Evolutionary conservation across 2,329 filamentous ascomycete genomes (phyloP).

Genomic region (Chaetomiaceae sp.): DNA sequence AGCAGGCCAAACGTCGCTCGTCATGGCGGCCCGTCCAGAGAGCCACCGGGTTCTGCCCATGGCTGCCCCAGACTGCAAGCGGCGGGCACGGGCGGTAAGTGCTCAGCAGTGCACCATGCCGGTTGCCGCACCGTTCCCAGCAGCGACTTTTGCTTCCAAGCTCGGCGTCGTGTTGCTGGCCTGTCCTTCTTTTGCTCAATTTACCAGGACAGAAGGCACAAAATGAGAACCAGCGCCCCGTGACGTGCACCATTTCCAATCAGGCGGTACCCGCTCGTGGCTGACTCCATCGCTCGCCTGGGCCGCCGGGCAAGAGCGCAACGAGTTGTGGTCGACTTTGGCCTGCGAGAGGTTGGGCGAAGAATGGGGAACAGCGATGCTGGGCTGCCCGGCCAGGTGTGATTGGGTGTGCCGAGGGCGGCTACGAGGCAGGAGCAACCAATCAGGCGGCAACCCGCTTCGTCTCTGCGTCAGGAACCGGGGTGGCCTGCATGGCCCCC

Average conservation of each 20-base stretch:
- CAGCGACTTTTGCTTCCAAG: too few relatives aligned
- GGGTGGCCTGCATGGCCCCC: conserved; percentile 9
- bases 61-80: too few relatives aligned
- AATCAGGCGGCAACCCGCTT: conserved; percentile 30
- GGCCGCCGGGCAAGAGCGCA: not conserved
- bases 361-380: not conserved
- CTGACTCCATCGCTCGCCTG: not conserved
- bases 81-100: too few relatives aligned
- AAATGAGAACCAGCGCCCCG: not conserved
- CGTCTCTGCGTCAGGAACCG: conserved; percentile 20
- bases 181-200: too few relatives aligned
- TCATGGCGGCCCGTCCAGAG: too few relatives aligned
- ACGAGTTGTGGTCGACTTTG: not conserved
- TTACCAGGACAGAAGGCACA: not conserved
- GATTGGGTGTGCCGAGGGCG: conserved; percentile 33
- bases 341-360: conserved; percentile 5
- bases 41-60: too few relatives aligned
- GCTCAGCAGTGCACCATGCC: too few relatives aligned
- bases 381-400: conserved; percentile 18
- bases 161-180: too few relatives aligned
- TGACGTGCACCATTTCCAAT: not conserved
- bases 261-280: not conserved
- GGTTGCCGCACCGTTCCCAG: too few relatives aligned
- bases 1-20: too few relatives aligned
- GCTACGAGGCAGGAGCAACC: conserved; percentile 31